These are phyloP conservation scores for Trametes sp. DNA, from an alignment of 1,284 basidiomycete genomes.

Conservation along the genomic window DNA sequence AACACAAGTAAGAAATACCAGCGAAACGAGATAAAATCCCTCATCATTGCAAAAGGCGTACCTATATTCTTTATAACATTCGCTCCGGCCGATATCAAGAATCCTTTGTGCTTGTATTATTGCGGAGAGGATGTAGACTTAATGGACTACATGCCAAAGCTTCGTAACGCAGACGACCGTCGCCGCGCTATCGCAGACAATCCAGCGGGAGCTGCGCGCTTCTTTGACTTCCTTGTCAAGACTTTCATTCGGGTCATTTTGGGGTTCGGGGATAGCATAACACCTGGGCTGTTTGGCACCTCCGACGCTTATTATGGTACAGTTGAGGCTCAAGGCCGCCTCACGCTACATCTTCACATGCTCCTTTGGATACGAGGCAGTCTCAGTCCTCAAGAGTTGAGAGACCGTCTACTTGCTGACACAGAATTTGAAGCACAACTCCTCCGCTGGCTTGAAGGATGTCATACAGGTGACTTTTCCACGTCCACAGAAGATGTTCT, in stretches of 20 bases:
- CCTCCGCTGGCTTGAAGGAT: slow-evolving; percentile 26
- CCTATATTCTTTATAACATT: slow-evolving; percentile 12
- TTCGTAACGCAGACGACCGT: background rate
- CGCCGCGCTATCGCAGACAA: slow-evolving; percentile 16
- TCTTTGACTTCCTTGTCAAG: slow-evolving; percentile 24
- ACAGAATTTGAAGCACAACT: slow-evolving; percentile 19
- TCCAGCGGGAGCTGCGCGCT: slow-evolving; percentile 23
- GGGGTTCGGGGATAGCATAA: background rate
- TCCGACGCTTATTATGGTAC: slow-evolving; percentile 19
- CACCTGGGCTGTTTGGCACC: slow-evolving; percentile 1
- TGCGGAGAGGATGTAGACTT: slow-evolving; percentile 24
- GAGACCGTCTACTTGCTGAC: slow-evolving; percentile 31
- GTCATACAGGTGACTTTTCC: slow-evolving; percentile 23
- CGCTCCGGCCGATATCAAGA: slow-evolving; percentile 3
- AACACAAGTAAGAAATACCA: slow-evolving; percentile 4
- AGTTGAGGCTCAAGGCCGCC: slow-evolving; percentile 21
- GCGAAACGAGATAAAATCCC: slow-evolving; percentile 3
- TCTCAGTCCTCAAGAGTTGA: slow-evolving; percentile 39
- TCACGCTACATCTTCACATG: slow-evolving; percentile 25
- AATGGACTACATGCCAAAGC: background rate
- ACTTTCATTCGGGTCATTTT: slow-evolving; percentile 15
- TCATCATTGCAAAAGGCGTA: background rate
- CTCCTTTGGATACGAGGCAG: slow-evolving; percentile 41
- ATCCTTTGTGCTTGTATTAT: slow-evolving; percentile 24
- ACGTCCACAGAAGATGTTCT: background rate